Evolutionary conservation across 2,329 filamentous ascomycete genomes (phyloP).

Genomic region (Pseudocercospora pini-densiflorae): DNA sequence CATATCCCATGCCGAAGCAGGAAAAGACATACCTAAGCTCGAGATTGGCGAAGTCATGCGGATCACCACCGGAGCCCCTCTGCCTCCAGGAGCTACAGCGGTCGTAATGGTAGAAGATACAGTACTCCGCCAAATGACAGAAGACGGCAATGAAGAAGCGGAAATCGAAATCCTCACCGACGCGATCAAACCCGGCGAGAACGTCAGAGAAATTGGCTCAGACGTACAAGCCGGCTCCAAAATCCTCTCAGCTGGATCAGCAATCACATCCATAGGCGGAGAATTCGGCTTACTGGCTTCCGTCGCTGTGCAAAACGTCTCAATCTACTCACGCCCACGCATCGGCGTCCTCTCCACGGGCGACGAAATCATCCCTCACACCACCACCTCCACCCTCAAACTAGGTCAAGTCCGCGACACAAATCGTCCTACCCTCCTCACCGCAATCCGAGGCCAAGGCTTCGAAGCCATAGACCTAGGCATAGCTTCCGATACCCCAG

Average conservation of each 20-base stretch:
- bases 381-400: constrained; percentile 62
- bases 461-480: constrained; percentile 84
- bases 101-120: constrained; percentile 99
- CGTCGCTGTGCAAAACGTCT: constrained; percentile 73
- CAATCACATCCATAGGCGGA: constrained; percentile 84
- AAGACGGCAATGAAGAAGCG: constrained; percentile 81
- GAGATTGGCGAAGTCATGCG: constrained; percentile 78
- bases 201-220: constrained; percentile 88
- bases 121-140: constrained; percentile 71
- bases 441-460: constrained; percentile 73
- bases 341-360: constrained; percentile 91
- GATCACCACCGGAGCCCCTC: constrained; percentile 91
- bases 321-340: constrained; percentile 74
- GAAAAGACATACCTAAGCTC: constrained; percentile 67
- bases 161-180: constrained; percentile 85
- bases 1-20: constrained; percentile 82
- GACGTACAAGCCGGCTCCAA: constrained; percentile 73
- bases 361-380: constrained; percentile 85
- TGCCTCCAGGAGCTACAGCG: constrained; percentile 85
- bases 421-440: constrained; percentile 85
- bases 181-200: constrained; percentile 76
- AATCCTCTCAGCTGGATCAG: constrained; percentile 77
- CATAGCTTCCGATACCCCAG: constrained; percentile 76
- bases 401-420: constrained; percentile 91
- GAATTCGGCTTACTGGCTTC: constrained; percentile 90